Evolutionary conservation across 1,284 basidiomycete genomes (phyloP), one percentile per base, ranked within the genome.

Genomic region (Cutaneotrichosporon cutaneum): DNA sequence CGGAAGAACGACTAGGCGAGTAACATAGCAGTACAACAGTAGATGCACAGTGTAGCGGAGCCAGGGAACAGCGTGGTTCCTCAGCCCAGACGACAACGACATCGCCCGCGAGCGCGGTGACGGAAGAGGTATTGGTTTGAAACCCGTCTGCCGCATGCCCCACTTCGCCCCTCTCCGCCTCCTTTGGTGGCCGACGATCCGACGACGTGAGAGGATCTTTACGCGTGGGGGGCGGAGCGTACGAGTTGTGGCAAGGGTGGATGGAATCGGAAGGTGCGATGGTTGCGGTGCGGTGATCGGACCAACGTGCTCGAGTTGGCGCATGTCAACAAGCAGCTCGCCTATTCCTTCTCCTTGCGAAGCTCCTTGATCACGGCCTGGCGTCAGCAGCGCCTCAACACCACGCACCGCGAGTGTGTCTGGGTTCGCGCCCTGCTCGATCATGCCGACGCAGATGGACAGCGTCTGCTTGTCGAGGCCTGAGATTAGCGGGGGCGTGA

Each of bases 391-490:
- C n/a, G 32, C 8, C n/a, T n/a, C 2, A 11, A 4, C n/a, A 4
- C 5, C 8, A 63, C 74, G 62, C 55, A 77, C 77, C 22, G 77
- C 77, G 1, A 79, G 66, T 3, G 75, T 74, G 61, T 79, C 77
- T 2, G 77, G 77, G 63, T 77, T 77, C 24, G 77, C 72, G 35
- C 77, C 77, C 10, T 68, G 68, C 64, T 79, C 77, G 22, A 79
- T 76, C 77, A 79, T 77, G 8, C 74, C 72, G 13, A 77, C 72
- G 62, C 77, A 79, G 45, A 77, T 72, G 5, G 70, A 72, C 13
- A 79, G 64, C 9, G 74, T 72, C 56, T 77, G 75, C 61, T 77
- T 79, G 39, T 79, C 76, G 18, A 79, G 69, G 1, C 77, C 77
- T 78, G 61, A 18, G 13, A 56, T 58, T 7, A 57, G 60, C 48